Base-by-base conservation (phyloP, 441 rosid genomes). In the Erysimum cheiri region DNA sequence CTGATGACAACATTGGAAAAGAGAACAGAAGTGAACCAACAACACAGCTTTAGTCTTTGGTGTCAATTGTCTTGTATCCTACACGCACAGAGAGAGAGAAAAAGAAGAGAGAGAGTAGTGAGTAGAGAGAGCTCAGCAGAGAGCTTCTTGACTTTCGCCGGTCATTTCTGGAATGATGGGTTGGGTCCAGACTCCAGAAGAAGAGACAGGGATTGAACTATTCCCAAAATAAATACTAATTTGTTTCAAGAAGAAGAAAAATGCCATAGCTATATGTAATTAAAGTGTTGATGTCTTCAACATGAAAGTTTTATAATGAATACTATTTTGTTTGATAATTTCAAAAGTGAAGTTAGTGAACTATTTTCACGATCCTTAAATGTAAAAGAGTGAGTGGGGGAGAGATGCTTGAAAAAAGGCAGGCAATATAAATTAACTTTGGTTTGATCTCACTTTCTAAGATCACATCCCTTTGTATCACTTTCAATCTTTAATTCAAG, bases 1-100 rank as follows among this genome's bases (percentile, higher is more conserved):
- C 24, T 37, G 84, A 71, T n/a, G 84, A 64, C 80, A 77, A 76
- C 87, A 84, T 85, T 71, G 78, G 69, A 73, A 54, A 41, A 57
- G 48, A 36, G 59, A 73, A 68, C 40, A 60, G 33, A 37, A 36
- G 31, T 52, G 35, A 54, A 28, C 39, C 39, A 60, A 56, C 55
- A 56, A 47, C 54, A 40, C 66, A 53, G 80, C 66, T 72, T 60
- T 57, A 69, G 59, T 53, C 70, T n/a, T 56, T 69, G 61, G 41
- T 69, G 71, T 64, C 63, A 49, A 54, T 32, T 67, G 67, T 67
- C 73, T 67, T 60, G 71, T 65, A 70, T 64, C 67, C 72, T 70
- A 74, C 50, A 28, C 67, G 37, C 13, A 75, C 39, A 53, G 57
- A 60, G 48, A 52, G 64, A 73, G 29, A 41, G 49, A 40, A 39